These are phyloP conservation scores for Lantana camara DNA, from an alignment of 257 asterid genomes.

Conservation along the genomic window DNA sequence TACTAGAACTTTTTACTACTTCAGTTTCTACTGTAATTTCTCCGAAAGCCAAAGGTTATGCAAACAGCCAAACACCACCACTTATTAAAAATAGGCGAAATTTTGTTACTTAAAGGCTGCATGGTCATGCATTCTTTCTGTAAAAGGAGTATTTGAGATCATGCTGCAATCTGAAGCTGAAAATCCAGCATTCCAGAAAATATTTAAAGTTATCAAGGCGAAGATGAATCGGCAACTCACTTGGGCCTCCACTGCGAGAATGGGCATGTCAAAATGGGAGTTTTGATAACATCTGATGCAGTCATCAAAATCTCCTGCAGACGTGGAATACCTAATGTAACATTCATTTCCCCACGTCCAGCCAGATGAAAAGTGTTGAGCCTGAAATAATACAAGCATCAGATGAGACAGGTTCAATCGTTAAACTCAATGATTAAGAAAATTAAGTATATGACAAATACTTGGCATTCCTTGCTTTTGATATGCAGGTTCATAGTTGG, in stretches of 20 bases:
- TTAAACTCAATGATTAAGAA: too few species aligned
- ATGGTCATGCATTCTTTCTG: background rate
- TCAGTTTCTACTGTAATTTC: too few species aligned
- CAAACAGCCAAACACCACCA: too few species aligned
- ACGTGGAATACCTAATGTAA: slow-evolving; percentile 98
- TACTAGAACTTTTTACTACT: too few species aligned
- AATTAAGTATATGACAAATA: too few species aligned
- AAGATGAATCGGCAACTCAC: slow-evolving; percentile 48
- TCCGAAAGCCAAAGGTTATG: too few species aligned
- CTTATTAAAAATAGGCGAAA: too few species aligned
- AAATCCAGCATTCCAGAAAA: background rate
- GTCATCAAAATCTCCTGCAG: slow-evolving; percentile 97
- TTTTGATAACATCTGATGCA: slow-evolving; percentile 71
- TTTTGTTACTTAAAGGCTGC: background rate
- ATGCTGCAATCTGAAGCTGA: background rate
- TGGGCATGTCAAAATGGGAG: slow-evolving; percentile 95
- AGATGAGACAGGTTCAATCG: too few species aligned
- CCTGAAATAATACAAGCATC: slow-evolving; percentile 46
- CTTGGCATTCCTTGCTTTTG: too few species aligned
- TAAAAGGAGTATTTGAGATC: too few species aligned
- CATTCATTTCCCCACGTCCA: slow-evolving; percentile 99
- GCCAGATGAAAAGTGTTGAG: slow-evolving; percentile 97
- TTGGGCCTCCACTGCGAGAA: slow-evolving; percentile 59
- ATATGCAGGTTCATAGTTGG: too few species aligned
- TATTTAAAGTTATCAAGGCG: slow-evolving; percentile 1